A percentile compares a stretch with the other conserved stretches of the same genome.
These are phyloP conservation scores for Malassezia slooffiae DNA, from an alignment of 1,284 basidiomycete species.

Conservation along the genomic window DNA sequence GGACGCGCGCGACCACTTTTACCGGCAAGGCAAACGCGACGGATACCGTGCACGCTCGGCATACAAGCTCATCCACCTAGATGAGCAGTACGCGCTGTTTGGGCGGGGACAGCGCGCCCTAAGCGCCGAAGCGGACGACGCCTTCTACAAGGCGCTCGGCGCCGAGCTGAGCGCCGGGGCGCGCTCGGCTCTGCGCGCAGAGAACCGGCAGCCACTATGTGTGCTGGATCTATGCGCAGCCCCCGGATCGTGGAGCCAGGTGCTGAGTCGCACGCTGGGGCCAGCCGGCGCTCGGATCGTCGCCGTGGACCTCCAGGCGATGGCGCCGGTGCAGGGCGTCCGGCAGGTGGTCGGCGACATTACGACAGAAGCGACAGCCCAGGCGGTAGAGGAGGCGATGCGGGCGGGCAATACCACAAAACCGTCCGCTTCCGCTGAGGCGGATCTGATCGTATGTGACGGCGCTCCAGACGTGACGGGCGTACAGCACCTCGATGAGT, in stretches of 20 bases:
- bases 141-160: neutral
- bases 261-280: conserved; percentile 42
- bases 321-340: conserved; percentile 53
- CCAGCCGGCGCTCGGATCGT: conserved; percentile 47
- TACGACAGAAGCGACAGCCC: conserved; percentile 51
- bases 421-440: neutral
- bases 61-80: conserved; percentile 51
- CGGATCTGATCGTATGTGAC: conserved; percentile 54
- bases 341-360: conserved; percentile 54
- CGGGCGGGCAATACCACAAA: conserved; percentile 2
- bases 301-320: conserved; percentile 54
- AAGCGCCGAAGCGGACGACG: neutral
- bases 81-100: conserved; percentile 53
- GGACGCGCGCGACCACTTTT: conserved; percentile 53
- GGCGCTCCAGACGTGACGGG: conserved; percentile 56
- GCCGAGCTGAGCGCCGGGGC: neutral
- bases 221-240: conserved; percentile 56
- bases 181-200: neutral
- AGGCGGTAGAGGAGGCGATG: conserved; percentile 51
- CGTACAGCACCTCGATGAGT: conserved; percentile 54
- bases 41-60: conserved; percentile 54
- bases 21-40: conserved; percentile 49
- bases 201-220: conserved; percentile 24
- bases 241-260: conserved; percentile 50
- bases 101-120: conserved; percentile 24